Conservation (phyloP, 2,329 filamentous ascomycete genomes). For the Sclerotinia sclerotiorum region DNA sequence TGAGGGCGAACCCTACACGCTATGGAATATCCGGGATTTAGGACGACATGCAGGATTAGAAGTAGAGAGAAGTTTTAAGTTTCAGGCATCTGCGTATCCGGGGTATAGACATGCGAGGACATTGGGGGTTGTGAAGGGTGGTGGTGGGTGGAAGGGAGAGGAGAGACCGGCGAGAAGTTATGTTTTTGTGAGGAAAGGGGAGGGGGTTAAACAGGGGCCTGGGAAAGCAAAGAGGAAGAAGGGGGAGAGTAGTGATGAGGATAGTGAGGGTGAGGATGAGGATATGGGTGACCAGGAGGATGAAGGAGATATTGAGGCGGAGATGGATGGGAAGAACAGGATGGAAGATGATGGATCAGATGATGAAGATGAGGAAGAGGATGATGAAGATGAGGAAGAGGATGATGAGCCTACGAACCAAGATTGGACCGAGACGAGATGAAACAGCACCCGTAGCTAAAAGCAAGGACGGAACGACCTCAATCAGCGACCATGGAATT, state of each 20-base stretch:
- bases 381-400: background rate
- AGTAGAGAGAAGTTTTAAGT: slow-evolving; percentile 69
- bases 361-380: background rate
- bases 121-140: slow-evolving; percentile 60
- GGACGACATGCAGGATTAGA: slow-evolving; percentile 73
- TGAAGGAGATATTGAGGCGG: slow-evolving; percentile 37
- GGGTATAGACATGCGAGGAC: slow-evolving; percentile 74
- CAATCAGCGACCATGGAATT: no score
- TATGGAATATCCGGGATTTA: slow-evolving; percentile 92
- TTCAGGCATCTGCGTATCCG: slow-evolving; percentile 66
- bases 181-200: slow-evolving; percentile 61
- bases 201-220: slow-evolving; percentile 40
- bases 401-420: background rate
- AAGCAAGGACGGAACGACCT: background rate
- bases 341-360: slow-evolving; percentile 30
- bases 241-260: slow-evolving; percentile 32
- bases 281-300: slow-evolving; percentile 30
- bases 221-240: slow-evolving; percentile 40
- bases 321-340: slow-evolving; percentile 36
- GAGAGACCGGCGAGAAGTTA: slow-evolving; percentile 57
- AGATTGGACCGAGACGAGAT: slow-evolving; percentile 18
- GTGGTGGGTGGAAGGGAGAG: slow-evolving; percentile 52
- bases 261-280: slow-evolving; percentile 34
- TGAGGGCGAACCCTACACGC: slow-evolving; percentile 88
- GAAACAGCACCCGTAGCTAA: background rate